Evolutionary conservation across 768 basidiomycete genomes (phyloP).

Genomic region (Polyporus arcularius): DNA sequence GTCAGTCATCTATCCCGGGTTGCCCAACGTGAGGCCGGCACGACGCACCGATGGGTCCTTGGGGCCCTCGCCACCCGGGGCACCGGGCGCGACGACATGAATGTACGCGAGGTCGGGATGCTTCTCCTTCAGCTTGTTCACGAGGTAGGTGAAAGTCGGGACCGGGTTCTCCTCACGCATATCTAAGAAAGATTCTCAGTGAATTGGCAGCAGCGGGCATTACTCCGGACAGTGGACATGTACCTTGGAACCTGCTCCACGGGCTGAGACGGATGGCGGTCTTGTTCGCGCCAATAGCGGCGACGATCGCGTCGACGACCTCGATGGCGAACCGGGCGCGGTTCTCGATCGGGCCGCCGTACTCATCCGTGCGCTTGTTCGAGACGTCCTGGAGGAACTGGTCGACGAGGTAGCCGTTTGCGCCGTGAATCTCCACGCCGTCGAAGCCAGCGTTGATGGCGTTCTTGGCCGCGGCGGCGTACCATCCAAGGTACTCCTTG

Average conservation of each 20-base stretch:
- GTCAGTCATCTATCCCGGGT: no score
- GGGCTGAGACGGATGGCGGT: slow-evolving; percentile 42
- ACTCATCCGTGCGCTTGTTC: slow-evolving; percentile 49
- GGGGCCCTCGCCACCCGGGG: background rate
- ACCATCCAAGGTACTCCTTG: slow-evolving; percentile 40
- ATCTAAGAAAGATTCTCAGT: no score
- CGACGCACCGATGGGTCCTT: slow-evolving; percentile 7
- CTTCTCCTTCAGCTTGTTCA: slow-evolving; percentile 37
- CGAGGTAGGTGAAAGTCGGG: slow-evolving; percentile 54
- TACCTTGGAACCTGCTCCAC: slow-evolving; percentile 31
- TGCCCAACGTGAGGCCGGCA: no score
- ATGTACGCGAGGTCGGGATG: slow-evolving; percentile 45
- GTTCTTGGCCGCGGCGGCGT: slow-evolving; percentile 25
- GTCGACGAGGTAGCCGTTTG: slow-evolving; percentile 37
- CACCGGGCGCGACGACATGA: slow-evolving; percentile 33
- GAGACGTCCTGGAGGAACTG: slow-evolving; percentile 41
- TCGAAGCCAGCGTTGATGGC: slow-evolving; percentile 33
- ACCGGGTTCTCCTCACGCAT: slow-evolving; percentile 42
- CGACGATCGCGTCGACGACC: slow-evolving; percentile 39
- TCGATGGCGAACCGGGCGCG: slow-evolving; percentile 45
- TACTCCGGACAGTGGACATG: slow-evolving; percentile 16
- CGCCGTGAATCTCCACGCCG: slow-evolving; percentile 29
- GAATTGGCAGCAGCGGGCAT: no score
- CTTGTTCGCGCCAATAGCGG: slow-evolving; percentile 40
- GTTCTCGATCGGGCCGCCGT: slow-evolving; percentile 51